These are phyloP conservation scores for Oryza nivara DNA, from an alignment of 176 grass and related monocot species.

Conservation along the genomic window DNA sequence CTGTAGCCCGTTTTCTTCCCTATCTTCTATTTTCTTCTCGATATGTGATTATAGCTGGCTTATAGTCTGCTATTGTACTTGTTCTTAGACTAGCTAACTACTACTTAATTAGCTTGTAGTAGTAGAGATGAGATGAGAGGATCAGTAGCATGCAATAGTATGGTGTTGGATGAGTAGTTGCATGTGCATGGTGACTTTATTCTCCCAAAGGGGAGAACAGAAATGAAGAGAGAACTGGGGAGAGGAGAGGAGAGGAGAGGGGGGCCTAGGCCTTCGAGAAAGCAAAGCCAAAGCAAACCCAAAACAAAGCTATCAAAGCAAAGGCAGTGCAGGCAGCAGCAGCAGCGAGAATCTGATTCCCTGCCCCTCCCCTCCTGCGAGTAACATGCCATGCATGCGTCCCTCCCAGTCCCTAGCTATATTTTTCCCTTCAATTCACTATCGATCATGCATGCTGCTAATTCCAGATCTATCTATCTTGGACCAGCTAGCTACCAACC, in stretches of 20 bases:
- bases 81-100: too few species aligned
- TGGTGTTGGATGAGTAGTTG: slow-evolving; percentile 37
- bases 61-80: too few species aligned
- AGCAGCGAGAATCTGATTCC: slow-evolving; percentile 63
- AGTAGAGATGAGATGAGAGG: neutral
- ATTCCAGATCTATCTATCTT: slow-evolving; percentile 38
- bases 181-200: slow-evolving; percentile 68
- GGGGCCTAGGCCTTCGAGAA: slow-evolving; percentile 63
- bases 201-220: slow-evolving; percentile 57
- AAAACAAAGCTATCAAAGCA: slow-evolving; percentile 18
- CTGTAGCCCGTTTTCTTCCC: too few species aligned
- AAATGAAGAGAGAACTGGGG: neutral
- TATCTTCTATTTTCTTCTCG: too few species aligned
- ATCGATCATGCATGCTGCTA: neutral
- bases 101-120: neutral
- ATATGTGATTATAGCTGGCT: too few species aligned
- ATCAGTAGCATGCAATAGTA: neutral
- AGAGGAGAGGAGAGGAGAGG: neutral
- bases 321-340: slow-evolving; percentile 6
- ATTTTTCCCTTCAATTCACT: too few species aligned
- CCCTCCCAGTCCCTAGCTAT: too few species aligned
- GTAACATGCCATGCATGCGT: slow-evolving; percentile 61
- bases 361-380: slow-evolving; percentile 24
- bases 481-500: slow-evolving; percentile 29
- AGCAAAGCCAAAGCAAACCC: slow-evolving; percentile 43